Conservation (phyloP, 179 eudicot genomes). For the Vitellaria paradoxa region DNA sequence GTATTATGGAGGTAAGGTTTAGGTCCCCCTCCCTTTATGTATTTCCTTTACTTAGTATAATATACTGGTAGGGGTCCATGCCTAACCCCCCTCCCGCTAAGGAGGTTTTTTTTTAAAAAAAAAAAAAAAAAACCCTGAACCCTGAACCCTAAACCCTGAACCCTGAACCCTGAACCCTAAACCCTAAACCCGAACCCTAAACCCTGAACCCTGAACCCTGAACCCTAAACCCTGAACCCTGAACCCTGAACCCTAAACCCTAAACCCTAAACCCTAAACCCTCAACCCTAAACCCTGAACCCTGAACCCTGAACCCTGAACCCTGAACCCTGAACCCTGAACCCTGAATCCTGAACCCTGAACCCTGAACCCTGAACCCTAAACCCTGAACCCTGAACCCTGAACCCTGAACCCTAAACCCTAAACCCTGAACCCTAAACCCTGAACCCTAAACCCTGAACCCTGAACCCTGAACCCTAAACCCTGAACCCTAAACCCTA, state of each 20-base stretch:
- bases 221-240: neutral
- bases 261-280: too few relatives aligned
- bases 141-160: neutral
- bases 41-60: too few relatives aligned
- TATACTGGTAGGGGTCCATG: too few relatives aligned
- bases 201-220: neutral
- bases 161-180: neutral
- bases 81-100: too few relatives aligned
- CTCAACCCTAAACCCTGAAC: too few relatives aligned
- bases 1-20: too few relatives aligned
- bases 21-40: too few relatives aligned
- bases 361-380: slow-evolving; percentile 9
- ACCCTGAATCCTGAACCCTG: too few relatives aligned
- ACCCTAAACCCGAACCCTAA: neutral
- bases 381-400: neutral
- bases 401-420: neutral
- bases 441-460: neutral
- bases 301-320: too few relatives aligned
- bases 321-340: slow-evolving; percentile 8
- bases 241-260: neutral
- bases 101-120: too few relatives aligned
- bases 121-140: neutral
- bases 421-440: neutral
- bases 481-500: too few relatives aligned
- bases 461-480: too few relatives aligned